phyloP scores from a whole-genome alignment of 345 rosid species.

The Gossypium longicalyx region DNA sequence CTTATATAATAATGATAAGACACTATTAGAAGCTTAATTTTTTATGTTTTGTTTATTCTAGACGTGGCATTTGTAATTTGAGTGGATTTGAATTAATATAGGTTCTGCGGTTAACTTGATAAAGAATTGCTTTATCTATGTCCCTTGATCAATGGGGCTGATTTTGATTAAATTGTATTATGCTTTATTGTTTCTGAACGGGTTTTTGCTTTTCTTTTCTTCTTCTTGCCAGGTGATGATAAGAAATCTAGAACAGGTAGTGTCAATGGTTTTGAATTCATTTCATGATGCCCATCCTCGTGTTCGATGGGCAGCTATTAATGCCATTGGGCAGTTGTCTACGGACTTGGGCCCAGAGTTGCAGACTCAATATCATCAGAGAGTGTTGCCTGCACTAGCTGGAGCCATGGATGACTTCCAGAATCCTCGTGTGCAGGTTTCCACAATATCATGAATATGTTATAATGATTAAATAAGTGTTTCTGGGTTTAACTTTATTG shows the following conservation, averaged over 20 bases:
- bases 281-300: conserved; percentile 68
- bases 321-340: conserved; percentile 70
- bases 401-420: conserved; percentile 70
- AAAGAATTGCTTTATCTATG: neutral
- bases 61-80: neutral
- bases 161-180: neutral
- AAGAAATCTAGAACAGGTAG: conserved; percentile 56
- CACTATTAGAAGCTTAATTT: neutral
- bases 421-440: conserved; percentile 70
- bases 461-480: neutral
- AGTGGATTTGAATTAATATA: neutral
- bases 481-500: neutral
- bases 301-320: conserved; percentile 74
- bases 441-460: conserved; percentile 9
- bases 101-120: neutral
- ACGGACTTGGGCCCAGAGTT: conserved; percentile 73
- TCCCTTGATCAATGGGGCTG: neutral
- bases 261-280: conserved; percentile 58
- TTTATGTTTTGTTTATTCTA: neutral
- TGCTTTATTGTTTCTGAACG: neutral
- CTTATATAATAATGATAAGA: neutral
- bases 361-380: conserved; percentile 55
- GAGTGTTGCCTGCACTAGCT: conserved; percentile 57
- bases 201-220: neutral
- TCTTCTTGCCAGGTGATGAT: conserved; percentile 46